These are phyloP conservation scores for Detonula confervacea DNA, from an alignment of 352 stramenopile genomes.

Conservation along the genomic window DNA sequence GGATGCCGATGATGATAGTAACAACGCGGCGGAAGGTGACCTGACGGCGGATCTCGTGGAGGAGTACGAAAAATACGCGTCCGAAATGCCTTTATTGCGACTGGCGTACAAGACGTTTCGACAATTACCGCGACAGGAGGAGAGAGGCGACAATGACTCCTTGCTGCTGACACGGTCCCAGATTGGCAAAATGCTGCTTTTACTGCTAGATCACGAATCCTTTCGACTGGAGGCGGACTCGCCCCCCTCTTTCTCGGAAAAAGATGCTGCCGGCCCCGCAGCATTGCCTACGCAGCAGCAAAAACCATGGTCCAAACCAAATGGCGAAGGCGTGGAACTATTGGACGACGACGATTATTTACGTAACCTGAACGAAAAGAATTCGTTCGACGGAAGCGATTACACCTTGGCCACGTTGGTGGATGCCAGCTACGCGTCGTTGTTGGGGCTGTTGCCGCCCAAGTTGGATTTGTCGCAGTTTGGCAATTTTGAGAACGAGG, in stretches of 20 bases:
- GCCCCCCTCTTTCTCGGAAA: constrained; percentile 21
- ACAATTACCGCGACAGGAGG: constrained; percentile 35
- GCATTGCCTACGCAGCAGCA: not conserved
- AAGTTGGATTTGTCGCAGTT: constrained; percentile 52
- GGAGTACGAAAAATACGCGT: constrained; percentile 19
- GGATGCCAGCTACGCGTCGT: constrained; percentile 54
- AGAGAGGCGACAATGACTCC: constrained; percentile 10
- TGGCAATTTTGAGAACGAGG: not conserved
- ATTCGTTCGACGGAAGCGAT: constrained; percentile 7
- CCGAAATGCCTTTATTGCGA: constrained; percentile 58
- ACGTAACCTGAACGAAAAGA: constrained; percentile 19
- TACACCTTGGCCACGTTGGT: constrained; percentile 45
- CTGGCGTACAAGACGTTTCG: constrained; percentile 60
- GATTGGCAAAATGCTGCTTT: constrained; percentile 67
- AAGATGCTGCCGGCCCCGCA: not conserved
- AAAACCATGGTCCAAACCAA: constrained; percentile 16
- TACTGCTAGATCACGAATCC: constrained; percentile 66
- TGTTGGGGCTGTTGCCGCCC: constrained; percentile 60
- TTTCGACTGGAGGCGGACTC: constrained; percentile 65
- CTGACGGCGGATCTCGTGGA: constrained; percentile 1
- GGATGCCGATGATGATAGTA: constrained; percentile 24
- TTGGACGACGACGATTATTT: constrained; percentile 25
- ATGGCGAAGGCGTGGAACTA: constrained; percentile 23
- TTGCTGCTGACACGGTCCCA: constrained; percentile 46
- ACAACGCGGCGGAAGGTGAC: constrained; percentile 20